Evolutionary conservation across 1,284 basidiomycete species (phyloP).

Genomic region (Puccinia horiana): DNA sequence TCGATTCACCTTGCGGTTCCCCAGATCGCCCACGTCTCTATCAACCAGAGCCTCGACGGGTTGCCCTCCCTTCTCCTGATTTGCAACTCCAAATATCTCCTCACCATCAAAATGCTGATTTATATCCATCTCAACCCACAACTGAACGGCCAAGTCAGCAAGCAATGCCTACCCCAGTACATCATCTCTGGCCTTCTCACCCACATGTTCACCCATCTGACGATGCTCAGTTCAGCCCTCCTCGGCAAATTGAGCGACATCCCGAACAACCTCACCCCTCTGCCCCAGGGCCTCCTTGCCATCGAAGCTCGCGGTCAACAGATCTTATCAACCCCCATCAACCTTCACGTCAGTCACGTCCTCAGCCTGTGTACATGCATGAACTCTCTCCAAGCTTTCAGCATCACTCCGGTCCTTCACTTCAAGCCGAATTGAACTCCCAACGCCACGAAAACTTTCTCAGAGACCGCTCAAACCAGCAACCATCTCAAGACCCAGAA

Average conservation of each 20-base stretch:
- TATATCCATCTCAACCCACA: constrained; percentile 5
- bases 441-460: background rate
- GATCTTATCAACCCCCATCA: background rate
- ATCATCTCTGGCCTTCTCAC: constrained; percentile 2
- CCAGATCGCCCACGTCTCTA: constrained; percentile 33
- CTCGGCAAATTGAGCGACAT: background rate
- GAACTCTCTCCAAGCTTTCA: background rate
- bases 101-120: constrained; percentile 15
- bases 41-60: constrained; percentile 41
- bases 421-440: background rate
- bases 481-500: background rate
- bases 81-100: constrained; percentile 14
- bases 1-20: background rate
- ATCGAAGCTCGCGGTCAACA: background rate
- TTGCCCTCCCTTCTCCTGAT: constrained; percentile 8
- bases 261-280: background rate
- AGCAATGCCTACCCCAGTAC: background rate
- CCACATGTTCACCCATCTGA: background rate
- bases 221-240: background rate
- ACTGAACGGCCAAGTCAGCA: background rate
- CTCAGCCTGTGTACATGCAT: background rate
- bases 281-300: background rate
- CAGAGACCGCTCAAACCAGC: background rate
- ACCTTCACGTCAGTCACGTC: constrained; percentile 5
- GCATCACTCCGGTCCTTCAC: background rate